These are phyloP conservation scores for Xylaria sp. DNA, from an alignment of 2,329 filamentous ascomycete genomes.

Conservation along the genomic window DNA sequence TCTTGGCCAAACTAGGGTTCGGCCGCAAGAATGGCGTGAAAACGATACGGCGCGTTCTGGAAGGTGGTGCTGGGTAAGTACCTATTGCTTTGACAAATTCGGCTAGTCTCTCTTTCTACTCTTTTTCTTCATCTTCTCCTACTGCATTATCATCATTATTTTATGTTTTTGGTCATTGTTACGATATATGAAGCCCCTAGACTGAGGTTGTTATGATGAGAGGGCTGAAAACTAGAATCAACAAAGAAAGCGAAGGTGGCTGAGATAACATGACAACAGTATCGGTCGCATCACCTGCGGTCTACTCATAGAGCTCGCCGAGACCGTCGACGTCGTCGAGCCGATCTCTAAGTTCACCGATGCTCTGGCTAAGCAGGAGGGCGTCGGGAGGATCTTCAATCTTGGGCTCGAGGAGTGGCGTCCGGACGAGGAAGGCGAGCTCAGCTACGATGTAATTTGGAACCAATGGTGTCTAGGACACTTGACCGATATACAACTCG, in stretches of 20 bases:
- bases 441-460: slow-evolving; percentile 84
- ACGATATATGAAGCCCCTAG: neutral
- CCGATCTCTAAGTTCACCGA: slow-evolving; percentile 84
- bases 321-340: slow-evolving; percentile 83
- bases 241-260: slow-evolving; percentile 6
- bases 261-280: slow-evolving; percentile 54
- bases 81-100: slow-evolving; percentile 22
- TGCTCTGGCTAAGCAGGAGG: slow-evolving; percentile 65
- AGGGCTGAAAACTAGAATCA: neutral
- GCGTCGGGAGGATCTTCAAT: slow-evolving; percentile 73
- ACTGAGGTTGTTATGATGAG: neutral
- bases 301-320: slow-evolving; percentile 76
- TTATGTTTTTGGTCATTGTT: neutral
- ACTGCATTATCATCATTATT: neutral
- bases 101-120: neutral
- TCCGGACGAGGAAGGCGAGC: slow-evolving; percentile 53
- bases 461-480: slow-evolving; percentile 92
- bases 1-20: slow-evolving; percentile 74
- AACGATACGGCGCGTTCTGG: slow-evolving; percentile 48
- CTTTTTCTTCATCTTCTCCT: neutral
- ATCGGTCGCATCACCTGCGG: slow-evolving; percentile 87
- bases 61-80: slow-evolving; percentile 57
- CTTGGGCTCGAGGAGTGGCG: slow-evolving; percentile 79
- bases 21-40: slow-evolving; percentile 50
- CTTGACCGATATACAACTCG: slow-evolving; percentile 78